phyloP scores from a whole-genome alignment of 495 filamentous ascomycete genomes.

The Hypoxylon subgilvum region DNA sequence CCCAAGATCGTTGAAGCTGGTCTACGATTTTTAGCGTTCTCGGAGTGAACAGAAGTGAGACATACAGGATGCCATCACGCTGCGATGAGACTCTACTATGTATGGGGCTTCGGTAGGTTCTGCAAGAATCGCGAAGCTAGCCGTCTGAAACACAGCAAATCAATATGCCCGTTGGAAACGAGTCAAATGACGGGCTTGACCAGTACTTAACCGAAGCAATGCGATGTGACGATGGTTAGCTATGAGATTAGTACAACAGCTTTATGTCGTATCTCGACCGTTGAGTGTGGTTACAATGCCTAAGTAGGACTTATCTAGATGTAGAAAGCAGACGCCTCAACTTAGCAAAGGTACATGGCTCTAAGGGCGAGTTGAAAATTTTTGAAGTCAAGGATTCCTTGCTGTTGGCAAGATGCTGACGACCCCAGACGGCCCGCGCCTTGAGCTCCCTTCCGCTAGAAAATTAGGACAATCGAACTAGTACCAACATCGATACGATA shows the following conservation, averaged over 20 bases:
- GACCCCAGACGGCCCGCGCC: constrained; percentile 34
- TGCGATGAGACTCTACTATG: constrained; percentile 37
- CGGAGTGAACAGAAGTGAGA: constrained; percentile 34
- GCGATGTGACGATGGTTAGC: constrained; percentile 7
- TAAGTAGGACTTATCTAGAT: too few species aligned
- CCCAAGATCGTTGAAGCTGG: constrained; percentile 32
- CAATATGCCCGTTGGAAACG: neutral
- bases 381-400: constrained; percentile 32
- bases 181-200: constrained; percentile 14
- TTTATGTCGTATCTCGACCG: too few species aligned
- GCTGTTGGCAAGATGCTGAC: constrained; percentile 25
- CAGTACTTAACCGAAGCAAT: too few species aligned
- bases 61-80: constrained; percentile 40
- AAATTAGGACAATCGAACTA: neutral
- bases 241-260: too few species aligned
- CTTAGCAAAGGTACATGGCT: too few species aligned
- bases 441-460: constrained; percentile 23
- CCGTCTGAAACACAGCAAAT: constrained; percentile 31
- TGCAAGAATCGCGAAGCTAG: constrained; percentile 36
- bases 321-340: too few species aligned
- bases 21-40: constrained; percentile 23
- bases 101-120: constrained; percentile 20
- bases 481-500: too few species aligned
- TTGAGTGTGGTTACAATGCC: too few species aligned
- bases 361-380: constrained; percentile 3